Conservation (phyloP, 2,329 filamentous ascomycete species). For the Fusarium sp. region DNA sequence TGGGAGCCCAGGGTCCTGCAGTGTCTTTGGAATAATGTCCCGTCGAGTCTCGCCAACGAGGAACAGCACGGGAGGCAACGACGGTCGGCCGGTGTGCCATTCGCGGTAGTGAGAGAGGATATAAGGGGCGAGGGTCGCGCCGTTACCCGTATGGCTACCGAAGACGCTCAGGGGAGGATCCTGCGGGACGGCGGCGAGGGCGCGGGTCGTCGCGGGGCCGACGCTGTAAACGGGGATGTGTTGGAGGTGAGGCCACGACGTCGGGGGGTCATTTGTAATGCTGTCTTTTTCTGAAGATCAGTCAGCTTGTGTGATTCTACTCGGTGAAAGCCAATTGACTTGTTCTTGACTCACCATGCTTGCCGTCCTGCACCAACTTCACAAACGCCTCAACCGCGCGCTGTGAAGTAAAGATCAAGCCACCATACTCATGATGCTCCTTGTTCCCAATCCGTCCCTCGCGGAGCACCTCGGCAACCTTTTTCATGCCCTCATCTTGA, state of each 20-base stretch:
- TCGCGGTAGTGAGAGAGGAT: conserved; percentile 82
- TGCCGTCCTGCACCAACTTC: conserved; percentile 67
- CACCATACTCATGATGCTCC: conserved; percentile 68
- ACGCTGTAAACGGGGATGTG: conserved; percentile 79
- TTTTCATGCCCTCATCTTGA: conserved; percentile 66
- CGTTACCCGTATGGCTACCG: conserved; percentile 86
- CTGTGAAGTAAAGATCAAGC: conserved; percentile 87
- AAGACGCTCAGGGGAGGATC: conserved; percentile 70
- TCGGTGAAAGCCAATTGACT: background rate
- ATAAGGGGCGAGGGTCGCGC: conserved; percentile 79
- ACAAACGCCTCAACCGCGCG: conserved; percentile 84
- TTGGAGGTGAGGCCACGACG: conserved; percentile 64
- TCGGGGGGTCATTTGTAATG: background rate
- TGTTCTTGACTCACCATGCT: conserved; percentile 45
- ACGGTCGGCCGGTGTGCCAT: conserved; percentile 57
- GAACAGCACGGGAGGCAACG: conserved; percentile 79
- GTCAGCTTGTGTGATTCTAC: background rate
- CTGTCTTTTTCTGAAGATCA: background rate
- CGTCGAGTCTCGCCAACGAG: conserved; percentile 89
- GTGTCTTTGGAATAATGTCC: conserved; percentile 87
- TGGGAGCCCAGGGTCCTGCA: conserved; percentile 70
- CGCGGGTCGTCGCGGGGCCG: conserved; percentile 82
- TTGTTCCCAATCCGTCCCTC: conserved; percentile 54
- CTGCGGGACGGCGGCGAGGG: conserved; percentile 69
- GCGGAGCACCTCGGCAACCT: conserved; percentile 64